Conservation (phyloP, 176 grass and related monocot genomes). For the Lolium multiflorum region DNA sequence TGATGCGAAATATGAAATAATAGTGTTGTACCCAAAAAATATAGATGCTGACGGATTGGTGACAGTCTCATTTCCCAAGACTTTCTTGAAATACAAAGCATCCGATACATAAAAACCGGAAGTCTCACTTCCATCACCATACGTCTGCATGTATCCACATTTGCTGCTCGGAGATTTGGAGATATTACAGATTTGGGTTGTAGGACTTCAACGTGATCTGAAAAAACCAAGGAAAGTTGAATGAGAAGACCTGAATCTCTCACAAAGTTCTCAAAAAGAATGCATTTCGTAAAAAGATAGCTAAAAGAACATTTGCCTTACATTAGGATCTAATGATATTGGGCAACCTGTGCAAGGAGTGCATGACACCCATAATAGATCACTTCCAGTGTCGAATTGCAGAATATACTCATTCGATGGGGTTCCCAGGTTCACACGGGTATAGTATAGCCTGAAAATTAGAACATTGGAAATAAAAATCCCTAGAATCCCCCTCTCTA, state of each 20-base stretch:
- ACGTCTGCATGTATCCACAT: slow-evolving; percentile 76
- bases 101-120: slow-evolving; percentile 81
- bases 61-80: slow-evolving; percentile 59
- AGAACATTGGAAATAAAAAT: slow-evolving; percentile 27
- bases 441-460: slow-evolving; percentile 80
- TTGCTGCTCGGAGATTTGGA: slow-evolving; percentile 40
- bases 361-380: slow-evolving; percentile 88
- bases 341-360: slow-evolving; percentile 71
- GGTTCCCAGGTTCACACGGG: slow-evolving; percentile 79
- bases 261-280: slow-evolving; percentile 44
- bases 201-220: no score
- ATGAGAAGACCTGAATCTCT: slow-evolving; percentile 7
- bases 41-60: slow-evolving; percentile 76
- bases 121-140: slow-evolving; percentile 88
- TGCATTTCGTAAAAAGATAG: neutral
- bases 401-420: slow-evolving; percentile 80
- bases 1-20: neutral
- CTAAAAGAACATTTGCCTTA: slow-evolving; percentile 47
- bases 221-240: slow-evolving; percentile 12
- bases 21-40: slow-evolving; percentile 75
- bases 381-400: slow-evolving; percentile 92
- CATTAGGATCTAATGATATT: slow-evolving; percentile 76
- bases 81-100: slow-evolving; percentile 65
- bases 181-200: slow-evolving; percentile 47
- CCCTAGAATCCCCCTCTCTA: no score